phyloP scores from a whole-genome alignment of 192 early-diverging fungal species.

The Podila epicladia region DNA sequence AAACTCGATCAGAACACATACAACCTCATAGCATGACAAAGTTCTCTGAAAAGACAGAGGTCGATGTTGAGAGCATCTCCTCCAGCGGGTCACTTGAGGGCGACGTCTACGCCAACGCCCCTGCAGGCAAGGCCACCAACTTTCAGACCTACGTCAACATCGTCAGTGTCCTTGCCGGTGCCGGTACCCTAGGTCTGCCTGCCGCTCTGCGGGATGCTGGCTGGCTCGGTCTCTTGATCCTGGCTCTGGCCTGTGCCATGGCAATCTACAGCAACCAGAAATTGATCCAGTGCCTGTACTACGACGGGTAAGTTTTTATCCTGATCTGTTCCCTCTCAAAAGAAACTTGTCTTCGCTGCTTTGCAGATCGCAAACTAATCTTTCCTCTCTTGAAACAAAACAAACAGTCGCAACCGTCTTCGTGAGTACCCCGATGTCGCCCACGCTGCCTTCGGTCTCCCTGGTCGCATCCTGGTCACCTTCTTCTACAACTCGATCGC shows the following conservation, averaged over 20 bases:
- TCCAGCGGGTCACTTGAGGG: constrained; percentile 25
- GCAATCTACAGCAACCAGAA: constrained; percentile 78
- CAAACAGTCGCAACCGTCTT: constrained; percentile 58
- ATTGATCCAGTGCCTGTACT: constrained; percentile 71
- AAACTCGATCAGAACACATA: neutral
- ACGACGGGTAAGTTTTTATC: constrained; percentile 51
- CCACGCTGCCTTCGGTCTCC: constrained; percentile 58
- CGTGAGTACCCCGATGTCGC: constrained; percentile 73
- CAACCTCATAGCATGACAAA: neutral
- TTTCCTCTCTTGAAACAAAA: neutral
- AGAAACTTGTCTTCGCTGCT: too few relatives aligned
- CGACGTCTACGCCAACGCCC: constrained; percentile 29
- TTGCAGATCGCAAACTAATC: constrained; percentile 4
- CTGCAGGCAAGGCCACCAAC: constrained; percentile 43
- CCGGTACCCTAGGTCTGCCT: constrained; percentile 69
- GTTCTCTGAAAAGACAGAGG: constrained; percentile 26
- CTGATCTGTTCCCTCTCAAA: neutral
- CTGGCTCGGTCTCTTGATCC: constrained; percentile 76
- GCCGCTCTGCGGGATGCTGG: constrained; percentile 74
- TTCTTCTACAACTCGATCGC: constrained; percentile 66
- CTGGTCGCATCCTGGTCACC: constrained; percentile 58
- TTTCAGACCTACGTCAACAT: constrained; percentile 51
- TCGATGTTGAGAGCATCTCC: constrained; percentile 35
- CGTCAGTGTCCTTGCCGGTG: constrained; percentile 69
- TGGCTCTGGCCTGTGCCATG: constrained; percentile 75